phyloP scores from a whole-genome alignment of 2,329 filamentous ascomycete species.

The Colletotrichum kahawae region DNA sequence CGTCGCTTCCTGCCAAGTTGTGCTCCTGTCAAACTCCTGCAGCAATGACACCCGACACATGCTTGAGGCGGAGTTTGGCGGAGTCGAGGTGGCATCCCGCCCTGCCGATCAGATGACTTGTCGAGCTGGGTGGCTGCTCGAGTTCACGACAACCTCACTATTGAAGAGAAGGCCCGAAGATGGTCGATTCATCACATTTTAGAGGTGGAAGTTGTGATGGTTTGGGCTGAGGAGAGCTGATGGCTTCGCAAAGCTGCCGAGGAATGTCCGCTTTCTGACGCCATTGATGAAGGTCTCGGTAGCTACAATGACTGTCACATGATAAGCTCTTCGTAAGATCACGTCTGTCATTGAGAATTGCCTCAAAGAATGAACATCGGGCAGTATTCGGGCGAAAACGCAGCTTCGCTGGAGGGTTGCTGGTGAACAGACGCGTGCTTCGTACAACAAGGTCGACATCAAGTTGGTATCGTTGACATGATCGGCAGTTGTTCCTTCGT shows the following conservation, averaged over 20 bases:
- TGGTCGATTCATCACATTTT: background rate
- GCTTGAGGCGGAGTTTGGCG: constrained; percentile 10
- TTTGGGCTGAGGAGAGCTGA: background rate
- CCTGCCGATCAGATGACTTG: constrained; percentile 6
- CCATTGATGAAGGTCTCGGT: background rate
- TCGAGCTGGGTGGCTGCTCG: background rate
- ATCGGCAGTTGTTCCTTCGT: background rate
- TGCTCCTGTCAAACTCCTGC: background rate
- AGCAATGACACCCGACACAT: background rate
- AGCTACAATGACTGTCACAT: background rate
- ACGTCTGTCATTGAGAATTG: background rate
- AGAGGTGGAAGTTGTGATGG: background rate
- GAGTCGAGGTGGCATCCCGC: constrained; percentile 1
- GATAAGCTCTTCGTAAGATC: background rate
- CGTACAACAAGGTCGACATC: background rate
- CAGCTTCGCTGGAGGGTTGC: accelerated
- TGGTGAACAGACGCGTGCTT: accelerated
- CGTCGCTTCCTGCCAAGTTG: background rate
- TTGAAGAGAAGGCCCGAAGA: constrained; percentile 1
- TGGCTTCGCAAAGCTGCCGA: background rate
- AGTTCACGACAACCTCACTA: background rate
- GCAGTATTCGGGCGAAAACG: background rate
- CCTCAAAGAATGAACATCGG: background rate
- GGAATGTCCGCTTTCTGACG: background rate
- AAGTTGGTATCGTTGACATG: accelerated